A percentile compares a stretch with the other conserved stretches of the same genome.
These are phyloP conservation scores for Pyrus hybrid DNA, from an alignment of 331 rosid species.

Conservation along the genomic window DNA sequence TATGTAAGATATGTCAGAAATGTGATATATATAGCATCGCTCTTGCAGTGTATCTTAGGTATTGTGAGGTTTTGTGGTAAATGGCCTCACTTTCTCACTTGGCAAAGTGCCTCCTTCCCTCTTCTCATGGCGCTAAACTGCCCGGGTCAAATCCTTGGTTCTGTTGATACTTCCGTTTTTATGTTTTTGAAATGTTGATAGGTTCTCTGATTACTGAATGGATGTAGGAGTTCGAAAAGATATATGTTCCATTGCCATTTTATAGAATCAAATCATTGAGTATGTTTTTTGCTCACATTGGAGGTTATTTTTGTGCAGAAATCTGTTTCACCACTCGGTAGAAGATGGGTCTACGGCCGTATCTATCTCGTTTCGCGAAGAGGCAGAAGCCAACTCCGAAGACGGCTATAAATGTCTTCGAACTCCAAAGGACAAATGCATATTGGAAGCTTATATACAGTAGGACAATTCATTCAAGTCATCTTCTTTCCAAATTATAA, in stretches of 20 bases:
- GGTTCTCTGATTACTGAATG: background rate
- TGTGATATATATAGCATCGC: background rate
- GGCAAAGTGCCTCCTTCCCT: background rate
- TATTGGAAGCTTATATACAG: constrained; percentile 13
- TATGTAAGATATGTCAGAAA: background rate
- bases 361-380: constrained; percentile 63
- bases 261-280: background rate
- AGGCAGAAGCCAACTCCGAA: constrained; percentile 37
- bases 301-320: constrained; percentile 33
- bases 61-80: background rate
- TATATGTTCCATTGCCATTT: background rate
- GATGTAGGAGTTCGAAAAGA: background rate
- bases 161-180: background rate
- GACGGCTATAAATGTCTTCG: constrained; percentile 25
- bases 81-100: background rate
- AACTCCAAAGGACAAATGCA: background rate
- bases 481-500: background rate
- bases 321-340: constrained; percentile 51
- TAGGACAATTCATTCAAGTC: background rate
- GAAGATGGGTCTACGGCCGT: constrained; percentile 87
- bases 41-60: background rate
- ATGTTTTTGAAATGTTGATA: background rate
- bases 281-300: background rate
- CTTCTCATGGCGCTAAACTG: background rate
- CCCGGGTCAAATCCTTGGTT: background rate